Percentiles rank a stretch among this genome's conserved stretches.
Conservation (phyloP, 768 basidiomycete species). For the Hirschioporus abietinus region DNA sequence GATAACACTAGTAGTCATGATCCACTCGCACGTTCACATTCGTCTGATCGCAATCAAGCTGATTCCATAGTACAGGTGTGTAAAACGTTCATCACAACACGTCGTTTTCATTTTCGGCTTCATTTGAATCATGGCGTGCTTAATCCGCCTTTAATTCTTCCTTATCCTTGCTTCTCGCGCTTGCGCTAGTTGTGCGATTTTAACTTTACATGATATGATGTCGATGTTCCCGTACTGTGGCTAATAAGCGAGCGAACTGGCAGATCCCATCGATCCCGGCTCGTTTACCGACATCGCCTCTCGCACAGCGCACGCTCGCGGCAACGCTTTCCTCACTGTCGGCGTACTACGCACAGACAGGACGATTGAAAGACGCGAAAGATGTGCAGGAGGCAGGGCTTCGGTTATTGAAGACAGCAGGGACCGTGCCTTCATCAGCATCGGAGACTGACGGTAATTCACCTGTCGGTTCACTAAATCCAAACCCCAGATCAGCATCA, state of each 20-base stretch:
- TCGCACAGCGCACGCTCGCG: constrained; percentile 55
- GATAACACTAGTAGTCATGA: not conserved
- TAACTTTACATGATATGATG: not conserved
- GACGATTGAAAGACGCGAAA: constrained; percentile 50
- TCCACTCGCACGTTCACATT: not conserved
- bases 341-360: constrained; percentile 58
- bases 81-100: not conserved
- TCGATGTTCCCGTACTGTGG: constrained; percentile 24
- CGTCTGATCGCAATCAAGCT: not conserved
- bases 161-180: not conserved
- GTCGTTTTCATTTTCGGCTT: not conserved
- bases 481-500: constrained; percentile 32
- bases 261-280: constrained; percentile 28
- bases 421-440: not conserved
- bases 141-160: not conserved
- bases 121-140: not conserved
- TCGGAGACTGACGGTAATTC: not conserved
- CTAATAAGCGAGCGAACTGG: constrained; percentile 13
- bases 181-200: constrained; percentile 1
- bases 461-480: constrained; percentile 48
- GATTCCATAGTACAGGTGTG: not conserved
- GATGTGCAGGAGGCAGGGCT: constrained; percentile 52
- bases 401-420: constrained; percentile 31
- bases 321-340: constrained; percentile 67
- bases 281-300: constrained; percentile 47